Evolutionary conservation across 139 green algal genomes (phyloP), one percentile per base, ranked within the genome.

Genomic region (Chlorokybus atmophyticus): DNA sequence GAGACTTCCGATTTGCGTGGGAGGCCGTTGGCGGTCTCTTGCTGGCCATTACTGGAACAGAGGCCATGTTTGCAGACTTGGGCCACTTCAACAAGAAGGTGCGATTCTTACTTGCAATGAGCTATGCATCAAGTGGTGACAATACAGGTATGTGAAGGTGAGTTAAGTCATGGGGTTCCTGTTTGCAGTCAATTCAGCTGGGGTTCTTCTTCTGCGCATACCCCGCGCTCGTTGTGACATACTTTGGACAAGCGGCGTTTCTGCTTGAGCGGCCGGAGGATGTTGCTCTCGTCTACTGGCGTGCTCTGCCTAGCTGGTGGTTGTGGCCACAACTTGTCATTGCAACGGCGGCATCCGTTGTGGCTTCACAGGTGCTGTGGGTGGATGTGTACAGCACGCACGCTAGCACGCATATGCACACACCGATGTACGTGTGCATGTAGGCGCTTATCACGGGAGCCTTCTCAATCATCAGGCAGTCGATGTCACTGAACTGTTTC

Each of bases 21-120:
- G 14, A 17, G 14, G 50, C 79, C 52, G 25, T 70, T 30, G 72
- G 69, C 23, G 59, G 60, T 19, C 63, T 82, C 26, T 64, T 85
- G 52, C 75, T 86, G 31, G 62, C 57, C 28, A 49, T 86, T 6
- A 85, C 79, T 19, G 79, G 79, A 4, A 54, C 66, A 0, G 80
- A 87, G 67, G 79, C 80, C 19, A 74, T 85, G 55, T 87, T 75
- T 64, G 78, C 78, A 4, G 79, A 83, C 55, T 25, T 84, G 54
- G 77, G 79, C 4, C 79, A 86, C 60, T 83, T 86, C 58, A n/a
- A n/a, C n/a, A n/a, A n/a, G n/a, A n/a, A n/a, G n/a, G n/a, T n/a
- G n/a, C n/a, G n/a, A n/a, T n/a, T n/a, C n/a, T n/a, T n/a, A n/a
- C n/a, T n/a, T n/a, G n/a, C n/a, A n/a, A n/a, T n/a, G n/a, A n/a